Evolutionary conservation across 192 early-diverging fungal genomes (phyloP), one percentile per base, ranked within the genome.

Genomic region (Backusella morwellensis): DNA sequence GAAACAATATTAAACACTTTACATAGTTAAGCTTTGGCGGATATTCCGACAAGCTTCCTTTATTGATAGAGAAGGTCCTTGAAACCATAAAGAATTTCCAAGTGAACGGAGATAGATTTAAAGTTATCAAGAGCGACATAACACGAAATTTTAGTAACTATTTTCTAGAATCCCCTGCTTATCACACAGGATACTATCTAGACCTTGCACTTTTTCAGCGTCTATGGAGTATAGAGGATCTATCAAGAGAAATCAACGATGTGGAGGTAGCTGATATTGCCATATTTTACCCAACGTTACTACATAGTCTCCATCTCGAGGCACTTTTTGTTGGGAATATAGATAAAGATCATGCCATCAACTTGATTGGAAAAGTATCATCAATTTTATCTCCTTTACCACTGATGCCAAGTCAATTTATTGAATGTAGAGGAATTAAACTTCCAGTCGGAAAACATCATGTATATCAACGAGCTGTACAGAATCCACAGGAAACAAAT

Each of bases 251-350:
- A 38, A 74, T 97, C 21, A 76, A 88, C 0, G 73, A 80, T 67
- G 80, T 98, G 11, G 91, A 84, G 15, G 78, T 82, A 17, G 82
- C 90, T 67, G 90, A 92, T 67, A 80, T 97, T 14, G 79, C 87
- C 74, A 63, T 34, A 19, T 96, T 95, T 76, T 88, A 88, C 70
- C 88, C 88, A 29, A 80, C 86, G 54, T 75, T 96, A 47, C 81
- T 97, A 50, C 79, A 72, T 23, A 79, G 86, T 52, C 75, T 94
- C 23, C 85, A 89, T 75, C 73, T 95, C 15, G 93, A 95, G 81
- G 92, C 89, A 14, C 86, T 97, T 15, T 91, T 92, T 8, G 90
- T 93, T 83, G 96, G 97, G 29, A 95, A 95, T 79, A 82, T 94
- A 79, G 75, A 82, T 44, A 83, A 80, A 29, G 74, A 79, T 0